A percentile compares a stretch with the other conserved stretches of the same genome.
phyloP scores from a whole-genome alignment of 345 rosid genomes.

The Populus ilicifolia region DNA sequence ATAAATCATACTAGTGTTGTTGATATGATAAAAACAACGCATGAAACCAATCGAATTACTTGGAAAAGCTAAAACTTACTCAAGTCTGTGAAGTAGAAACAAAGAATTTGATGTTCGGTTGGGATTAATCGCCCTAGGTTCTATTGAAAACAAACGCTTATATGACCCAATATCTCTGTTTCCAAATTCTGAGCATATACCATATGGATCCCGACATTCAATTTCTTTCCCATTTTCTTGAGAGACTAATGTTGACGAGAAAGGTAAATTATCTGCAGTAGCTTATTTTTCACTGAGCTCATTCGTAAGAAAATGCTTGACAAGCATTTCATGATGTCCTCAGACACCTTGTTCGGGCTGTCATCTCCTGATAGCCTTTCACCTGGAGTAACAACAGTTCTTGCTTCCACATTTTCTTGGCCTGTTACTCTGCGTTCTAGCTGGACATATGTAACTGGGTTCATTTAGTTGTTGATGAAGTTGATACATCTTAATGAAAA shows the following conservation, averaged over 20 bases:
- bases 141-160: slow-evolving; percentile 46
- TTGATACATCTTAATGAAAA: background rate
- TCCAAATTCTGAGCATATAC: slow-evolving; percentile 42
- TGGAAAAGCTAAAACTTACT: slow-evolving; percentile 35
- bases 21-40: background rate
- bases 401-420: slow-evolving; percentile 41
- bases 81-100: slow-evolving; percentile 60
- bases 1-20: background rate
- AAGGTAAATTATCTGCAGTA: slow-evolving; percentile 31
- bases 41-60: background rate
- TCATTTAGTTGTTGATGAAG: background rate
- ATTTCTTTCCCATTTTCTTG: slow-evolving; percentile 31
- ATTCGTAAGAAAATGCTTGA: slow-evolving; percentile 55
- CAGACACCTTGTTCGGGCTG: slow-evolving; percentile 62
- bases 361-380: slow-evolving; percentile 23
- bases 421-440: slow-evolving; percentile 29
- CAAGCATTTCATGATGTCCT: slow-evolving; percentile 63
- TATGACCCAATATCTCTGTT: slow-evolving; percentile 64
- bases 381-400: slow-evolving; percentile 20
- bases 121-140: slow-evolving; percentile 44
- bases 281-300: slow-evolving; percentile 43
- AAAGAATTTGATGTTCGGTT: slow-evolving; percentile 47
- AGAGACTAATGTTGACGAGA: slow-evolving; percentile 21
- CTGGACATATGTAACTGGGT: slow-evolving; percentile 25
- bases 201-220: slow-evolving; percentile 51